Conservation (phyloP, 2,329 filamentous ascomycete species). For the Cladorrhinum sp. region DNA sequence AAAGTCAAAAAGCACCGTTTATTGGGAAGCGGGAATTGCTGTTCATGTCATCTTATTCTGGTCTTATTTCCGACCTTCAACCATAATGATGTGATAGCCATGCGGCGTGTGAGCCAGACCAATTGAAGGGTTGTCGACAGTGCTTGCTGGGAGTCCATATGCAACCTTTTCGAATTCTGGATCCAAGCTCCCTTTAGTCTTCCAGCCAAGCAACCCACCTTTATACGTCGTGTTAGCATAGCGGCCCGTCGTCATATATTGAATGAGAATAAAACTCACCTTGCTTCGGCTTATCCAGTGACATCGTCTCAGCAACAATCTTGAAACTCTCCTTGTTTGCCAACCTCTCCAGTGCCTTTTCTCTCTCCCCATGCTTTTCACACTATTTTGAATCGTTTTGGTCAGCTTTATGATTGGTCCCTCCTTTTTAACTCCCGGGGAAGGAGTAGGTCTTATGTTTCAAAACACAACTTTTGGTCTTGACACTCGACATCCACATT, state of each 20-base stretch:
- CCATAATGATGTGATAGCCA: conserved; percentile 81
- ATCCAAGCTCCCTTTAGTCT: conserved; percentile 64
- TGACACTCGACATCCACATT: too few relatives aligned
- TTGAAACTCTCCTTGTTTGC: conserved; percentile 68
- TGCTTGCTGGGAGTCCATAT: conserved; percentile 65
- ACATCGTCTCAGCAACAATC: conserved; percentile 68
- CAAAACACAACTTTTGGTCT: too few relatives aligned
- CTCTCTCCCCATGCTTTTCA: conserved; percentile 74
- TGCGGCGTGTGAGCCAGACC: conserved; percentile 71
- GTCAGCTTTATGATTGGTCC: background rate
- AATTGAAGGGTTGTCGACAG: conserved; percentile 60
- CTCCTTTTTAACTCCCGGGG: too few relatives aligned
- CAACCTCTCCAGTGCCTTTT: conserved; percentile 69
- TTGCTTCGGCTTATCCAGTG: conserved; percentile 72
- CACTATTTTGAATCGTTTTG: conserved; percentile 43
- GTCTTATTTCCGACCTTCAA: conserved; percentile 54
- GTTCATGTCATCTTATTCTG: conserved; percentile 8
- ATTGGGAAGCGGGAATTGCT: conserved; percentile 10
- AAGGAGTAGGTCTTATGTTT: too few relatives aligned
- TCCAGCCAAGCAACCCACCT: conserved; percentile 73
- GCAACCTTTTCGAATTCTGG: conserved; percentile 70
- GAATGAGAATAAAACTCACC: conserved; percentile 38
- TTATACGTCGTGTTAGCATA: conserved; percentile 3
- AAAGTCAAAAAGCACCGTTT: conserved; percentile 26
- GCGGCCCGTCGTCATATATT: background rate